Evolutionary conservation across 139 green algal genomes (phyloP).

Genomic region (Ettlia oleoabundans): DNA sequence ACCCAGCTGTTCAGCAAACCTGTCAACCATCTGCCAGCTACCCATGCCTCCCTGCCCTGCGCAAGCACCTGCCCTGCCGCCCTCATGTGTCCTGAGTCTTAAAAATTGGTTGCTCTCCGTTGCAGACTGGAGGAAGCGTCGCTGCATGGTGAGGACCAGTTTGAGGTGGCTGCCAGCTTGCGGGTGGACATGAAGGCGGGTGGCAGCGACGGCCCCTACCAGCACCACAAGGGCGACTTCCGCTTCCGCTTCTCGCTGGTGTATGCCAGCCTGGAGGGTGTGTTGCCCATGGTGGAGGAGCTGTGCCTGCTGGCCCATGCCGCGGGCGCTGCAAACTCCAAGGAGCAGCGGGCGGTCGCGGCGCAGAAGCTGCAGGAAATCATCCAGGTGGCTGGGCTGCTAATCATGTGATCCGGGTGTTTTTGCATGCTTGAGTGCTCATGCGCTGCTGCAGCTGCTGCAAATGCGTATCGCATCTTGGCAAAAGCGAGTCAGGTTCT

Average conservation of each 20-base stretch:
- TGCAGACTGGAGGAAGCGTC: conserved; percentile 18
- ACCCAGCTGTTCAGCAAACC: too few species aligned
- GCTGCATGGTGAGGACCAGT: conserved; percentile 46
- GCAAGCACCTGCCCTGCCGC: not conserved
- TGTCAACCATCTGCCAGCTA: too few species aligned
- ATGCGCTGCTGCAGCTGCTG: not conserved
- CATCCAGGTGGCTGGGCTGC: conserved; percentile 30
- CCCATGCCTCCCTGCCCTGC: not conserved
- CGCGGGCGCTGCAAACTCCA: conserved; percentile 9
- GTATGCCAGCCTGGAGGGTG: conserved; percentile 51
- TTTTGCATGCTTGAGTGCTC: not conserved
- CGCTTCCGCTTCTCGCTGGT: conserved; percentile 57
- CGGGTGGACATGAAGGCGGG: conserved; percentile 54
- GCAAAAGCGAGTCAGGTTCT: too few species aligned
- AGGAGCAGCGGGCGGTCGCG: conserved; percentile 6
- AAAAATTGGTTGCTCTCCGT: not conserved
- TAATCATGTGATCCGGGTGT: not conserved
- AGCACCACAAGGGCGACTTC: conserved; percentile 33
- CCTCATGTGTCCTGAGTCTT: too few species aligned
- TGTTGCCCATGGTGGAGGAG: conserved; percentile 54
- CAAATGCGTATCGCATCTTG: not conserved
- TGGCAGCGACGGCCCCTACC: conserved; percentile 45
- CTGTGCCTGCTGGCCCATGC: conserved; percentile 39
- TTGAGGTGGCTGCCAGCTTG: conserved; percentile 44
- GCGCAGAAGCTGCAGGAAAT: conserved; percentile 22